Conservation (phyloP, 2,329 filamentous ascomycete species). For the Stagonosporopsis cucurbitacearum region DNA sequence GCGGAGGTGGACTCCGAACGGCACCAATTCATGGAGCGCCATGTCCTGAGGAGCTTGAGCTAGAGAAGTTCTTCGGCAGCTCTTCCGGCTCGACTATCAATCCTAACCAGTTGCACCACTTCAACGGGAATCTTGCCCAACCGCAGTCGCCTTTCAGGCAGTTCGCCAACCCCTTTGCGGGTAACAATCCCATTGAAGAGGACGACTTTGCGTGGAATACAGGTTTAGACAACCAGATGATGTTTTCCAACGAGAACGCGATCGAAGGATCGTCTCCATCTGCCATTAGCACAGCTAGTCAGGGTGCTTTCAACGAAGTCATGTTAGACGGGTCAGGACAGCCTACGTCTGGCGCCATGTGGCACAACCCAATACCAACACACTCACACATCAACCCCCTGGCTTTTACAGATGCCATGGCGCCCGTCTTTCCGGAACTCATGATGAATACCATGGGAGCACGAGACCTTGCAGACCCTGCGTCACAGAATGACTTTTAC, state of each 20-base stretch:
- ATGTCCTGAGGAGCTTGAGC: slow-evolving; percentile 66
- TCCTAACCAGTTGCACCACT: slow-evolving; percentile 80
- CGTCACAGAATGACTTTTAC: slow-evolving; percentile 71
- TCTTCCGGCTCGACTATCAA: slow-evolving; percentile 64
- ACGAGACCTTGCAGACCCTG: slow-evolving; percentile 74
- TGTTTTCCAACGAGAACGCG: slow-evolving; percentile 72
- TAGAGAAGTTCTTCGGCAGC: slow-evolving; percentile 73
- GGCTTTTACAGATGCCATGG: slow-evolving; percentile 76
- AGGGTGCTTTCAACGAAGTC: slow-evolving; percentile 87
- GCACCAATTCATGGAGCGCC: slow-evolving; percentile 68
- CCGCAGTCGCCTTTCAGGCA: slow-evolving; percentile 56
- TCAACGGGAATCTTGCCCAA: slow-evolving; percentile 75
- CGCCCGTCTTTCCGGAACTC: slow-evolving; percentile 76
- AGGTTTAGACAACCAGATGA: slow-evolving; percentile 75
- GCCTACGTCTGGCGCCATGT: slow-evolving; percentile 46
- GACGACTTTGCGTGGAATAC: slow-evolving; percentile 90
- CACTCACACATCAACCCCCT: slow-evolving; percentile 70
- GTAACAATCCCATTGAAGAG: slow-evolving; percentile 66
- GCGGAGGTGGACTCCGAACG: slow-evolving; percentile 74
- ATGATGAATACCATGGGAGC: slow-evolving; percentile 74
- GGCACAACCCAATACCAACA: slow-evolving; percentile 62
- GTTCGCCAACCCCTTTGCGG: slow-evolving; percentile 60
- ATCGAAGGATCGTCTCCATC: slow-evolving; percentile 95
- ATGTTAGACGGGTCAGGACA: slow-evolving; percentile 76
- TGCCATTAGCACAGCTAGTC: slow-evolving; percentile 92